Evolutionary conservation across 2,329 filamentous ascomycete genomes (phyloP).

Genomic region (Aspergillus floridensis): DNA sequence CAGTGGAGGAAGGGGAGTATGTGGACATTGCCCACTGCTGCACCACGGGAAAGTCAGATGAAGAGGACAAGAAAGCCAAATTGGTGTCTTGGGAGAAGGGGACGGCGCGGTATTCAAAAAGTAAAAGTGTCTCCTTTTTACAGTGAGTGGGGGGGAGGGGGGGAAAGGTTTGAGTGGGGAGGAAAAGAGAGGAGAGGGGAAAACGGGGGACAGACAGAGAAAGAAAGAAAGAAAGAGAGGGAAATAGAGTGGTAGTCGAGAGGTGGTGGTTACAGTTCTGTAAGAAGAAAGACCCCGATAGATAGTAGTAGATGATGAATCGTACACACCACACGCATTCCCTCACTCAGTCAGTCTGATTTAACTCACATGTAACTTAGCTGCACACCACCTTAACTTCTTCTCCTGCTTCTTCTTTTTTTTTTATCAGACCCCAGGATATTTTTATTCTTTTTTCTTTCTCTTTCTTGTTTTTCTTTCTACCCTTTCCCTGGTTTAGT

Average conservation of each 20-base stretch:
- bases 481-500: neutral
- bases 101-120: neutral
- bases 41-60: neutral
- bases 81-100: neutral
- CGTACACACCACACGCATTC: neutral
- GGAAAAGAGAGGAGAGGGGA: neutral
- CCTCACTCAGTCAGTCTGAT: too few relatives aligned
- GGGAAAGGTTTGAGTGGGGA: neutral
- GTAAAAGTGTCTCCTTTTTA: neutral
- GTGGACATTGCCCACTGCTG: slow-evolving; percentile 11
- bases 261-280: neutral
- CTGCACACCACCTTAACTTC: neutral
- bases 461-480: neutral
- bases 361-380: neutral
- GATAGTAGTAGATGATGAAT: neutral
- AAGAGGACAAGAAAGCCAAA: neutral
- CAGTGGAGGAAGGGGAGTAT: slow-evolving; percentile 9
- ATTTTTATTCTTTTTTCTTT: neutral
- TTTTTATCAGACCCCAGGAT: neutral
- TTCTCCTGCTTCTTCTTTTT: neutral
- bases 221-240: neutral
- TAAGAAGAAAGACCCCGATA: neutral
- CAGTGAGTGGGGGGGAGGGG: neutral
- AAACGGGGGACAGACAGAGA: too few relatives aligned
- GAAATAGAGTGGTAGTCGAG: neutral